Percentiles rank a stretch among this genome's conserved stretches.
These are phyloP conservation scores for Yarrowia sp. DNA, from an alignment of 805 yeast species.

Conservation along the genomic window DNA sequence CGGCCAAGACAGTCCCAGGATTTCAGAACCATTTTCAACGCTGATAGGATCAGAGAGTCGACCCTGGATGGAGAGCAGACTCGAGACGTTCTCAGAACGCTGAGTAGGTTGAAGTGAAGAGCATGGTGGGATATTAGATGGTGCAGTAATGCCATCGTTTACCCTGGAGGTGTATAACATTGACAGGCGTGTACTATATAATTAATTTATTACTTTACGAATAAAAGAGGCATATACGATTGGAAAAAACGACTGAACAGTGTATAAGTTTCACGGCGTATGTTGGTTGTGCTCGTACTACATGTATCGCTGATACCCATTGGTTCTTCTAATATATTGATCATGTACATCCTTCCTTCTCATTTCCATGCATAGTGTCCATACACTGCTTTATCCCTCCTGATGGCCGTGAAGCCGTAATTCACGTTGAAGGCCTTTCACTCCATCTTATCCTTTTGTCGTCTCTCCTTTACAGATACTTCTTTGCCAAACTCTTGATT, in stretches of 20 bases:
- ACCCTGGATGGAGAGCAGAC: slow-evolving; percentile 18
- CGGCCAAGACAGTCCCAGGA: slow-evolving; percentile 36
- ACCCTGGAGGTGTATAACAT: background rate
- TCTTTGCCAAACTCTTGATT: slow-evolving; percentile 73
- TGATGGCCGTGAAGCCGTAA: no score
- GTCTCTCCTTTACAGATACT: slow-evolving; percentile 60
- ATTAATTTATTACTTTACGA: slow-evolving; percentile 25
- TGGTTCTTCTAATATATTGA: slow-evolving; percentile 1
- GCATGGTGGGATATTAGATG: background rate
- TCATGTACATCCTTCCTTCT: slow-evolving; percentile 2
- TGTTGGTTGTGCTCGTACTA: no score
- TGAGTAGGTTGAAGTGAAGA: slow-evolving; percentile 21
- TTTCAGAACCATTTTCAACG: slow-evolving; percentile 30
- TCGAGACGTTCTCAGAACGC: slow-evolving; percentile 31
- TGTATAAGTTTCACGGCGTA: no score
- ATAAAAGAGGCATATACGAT: background rate
- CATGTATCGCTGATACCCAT: no score
- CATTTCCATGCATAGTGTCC: background rate
- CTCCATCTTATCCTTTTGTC: background rate
- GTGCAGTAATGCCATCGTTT: background rate
- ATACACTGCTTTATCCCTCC: no score
- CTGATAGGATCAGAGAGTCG: slow-evolving; percentile 8
- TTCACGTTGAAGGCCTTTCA: no score
- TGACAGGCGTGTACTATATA: slow-evolving; percentile 36
- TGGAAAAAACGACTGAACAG: no score